phyloP scores from a whole-genome alignment of 2,329 filamentous ascomycete species.

The Sclerotinia subarctica region DNA sequence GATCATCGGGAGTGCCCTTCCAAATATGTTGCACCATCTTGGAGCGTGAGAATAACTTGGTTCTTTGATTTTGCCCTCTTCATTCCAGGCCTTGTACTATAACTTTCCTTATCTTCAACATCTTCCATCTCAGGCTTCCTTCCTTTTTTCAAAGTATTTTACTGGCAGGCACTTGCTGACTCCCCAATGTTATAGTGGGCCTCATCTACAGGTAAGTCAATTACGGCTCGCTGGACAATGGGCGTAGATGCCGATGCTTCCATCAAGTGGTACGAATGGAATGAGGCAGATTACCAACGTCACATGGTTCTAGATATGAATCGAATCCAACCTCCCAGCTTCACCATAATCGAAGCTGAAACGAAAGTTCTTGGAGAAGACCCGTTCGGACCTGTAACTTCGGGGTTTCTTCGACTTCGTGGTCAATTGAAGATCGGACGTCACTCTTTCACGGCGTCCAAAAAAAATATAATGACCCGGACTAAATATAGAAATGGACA shows the following conservation, averaged over 20 bases:
- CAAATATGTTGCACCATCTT: conserved; percentile 4
- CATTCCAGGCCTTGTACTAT: neutral
- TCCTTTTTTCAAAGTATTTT: neutral
- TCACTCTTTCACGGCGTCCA: neutral
- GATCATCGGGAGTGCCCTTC: neutral
- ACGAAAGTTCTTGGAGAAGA: neutral
- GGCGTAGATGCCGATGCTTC: neutral
- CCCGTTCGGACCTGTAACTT: neutral
- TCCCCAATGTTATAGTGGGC: neutral
- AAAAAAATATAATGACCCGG: neutral
- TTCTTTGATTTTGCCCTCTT: neutral
- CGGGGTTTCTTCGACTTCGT: neutral
- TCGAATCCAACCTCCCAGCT: neutral
- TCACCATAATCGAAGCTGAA: neutral
- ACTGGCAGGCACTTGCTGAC: neutral
- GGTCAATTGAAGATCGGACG: neutral
- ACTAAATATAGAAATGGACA: neutral
- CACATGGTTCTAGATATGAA: neutral
- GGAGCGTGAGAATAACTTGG: neutral
- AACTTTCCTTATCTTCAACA: neutral
- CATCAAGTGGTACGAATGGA: neutral
- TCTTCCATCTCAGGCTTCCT: neutral
- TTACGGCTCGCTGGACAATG: fast-evolving
- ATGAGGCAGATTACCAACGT: neutral
- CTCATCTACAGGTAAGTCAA: neutral